phyloP scores from a whole-genome alignment of 1,284 basidiomycete species.

The Malassezia arunalokei region DNA sequence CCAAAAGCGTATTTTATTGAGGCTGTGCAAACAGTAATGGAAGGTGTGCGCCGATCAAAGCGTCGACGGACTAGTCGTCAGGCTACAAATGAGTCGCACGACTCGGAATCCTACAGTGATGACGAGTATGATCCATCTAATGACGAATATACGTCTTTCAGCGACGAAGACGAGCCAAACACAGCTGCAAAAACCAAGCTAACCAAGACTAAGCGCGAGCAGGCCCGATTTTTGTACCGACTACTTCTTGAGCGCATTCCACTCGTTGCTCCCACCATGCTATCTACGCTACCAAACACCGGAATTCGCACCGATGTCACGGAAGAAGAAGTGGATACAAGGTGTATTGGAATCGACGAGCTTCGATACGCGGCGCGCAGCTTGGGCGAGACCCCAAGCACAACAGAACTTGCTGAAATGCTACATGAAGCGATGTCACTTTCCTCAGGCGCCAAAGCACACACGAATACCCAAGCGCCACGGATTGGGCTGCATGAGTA shows the following conservation, averaged over 20 bases:
- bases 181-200: neutral
- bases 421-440: slow-evolving; percentile 5
- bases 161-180: neutral
- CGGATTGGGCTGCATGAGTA: slow-evolving; percentile 13
- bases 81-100: neutral
- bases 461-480: neutral
- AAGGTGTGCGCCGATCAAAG: neutral
- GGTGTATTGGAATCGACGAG: slow-evolving; percentile 8
- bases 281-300: neutral
- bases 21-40: slow-evolving; percentile 1
- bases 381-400: slow-evolving; percentile 1
- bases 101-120: neutral
- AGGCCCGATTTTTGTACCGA: slow-evolving; percentile 2
- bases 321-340: neutral
- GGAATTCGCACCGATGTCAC: neutral
- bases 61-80: neutral
- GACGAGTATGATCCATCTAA: neutral
- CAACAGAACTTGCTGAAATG: slow-evolving; percentile 10
- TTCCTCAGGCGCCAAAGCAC: neutral
- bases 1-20: neutral
- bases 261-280: neutral
- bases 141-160: neutral
- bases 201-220: neutral
- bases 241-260: slow-evolving; percentile 12
- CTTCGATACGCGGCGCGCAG: slow-evolving; percentile 4